Percentiles rank a stretch among this genome's conserved stretches.
Conservation (phyloP, 805 yeast genomes). For the Limtongia smithiae region DNA sequence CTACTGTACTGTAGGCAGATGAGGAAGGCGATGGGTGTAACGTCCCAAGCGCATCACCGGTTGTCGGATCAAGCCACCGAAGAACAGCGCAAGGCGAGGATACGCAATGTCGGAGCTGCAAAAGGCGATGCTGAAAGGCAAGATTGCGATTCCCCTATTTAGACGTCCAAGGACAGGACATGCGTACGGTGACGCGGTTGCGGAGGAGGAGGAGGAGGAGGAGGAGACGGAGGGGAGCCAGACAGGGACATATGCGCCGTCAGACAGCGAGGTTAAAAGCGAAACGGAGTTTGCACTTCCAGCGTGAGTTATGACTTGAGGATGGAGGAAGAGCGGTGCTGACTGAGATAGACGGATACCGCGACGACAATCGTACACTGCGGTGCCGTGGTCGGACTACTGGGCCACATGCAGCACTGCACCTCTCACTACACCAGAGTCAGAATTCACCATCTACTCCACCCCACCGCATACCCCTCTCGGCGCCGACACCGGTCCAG, state of each 20-base stretch:
- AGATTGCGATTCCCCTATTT: not conserved
- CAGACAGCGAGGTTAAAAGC: too few species aligned
- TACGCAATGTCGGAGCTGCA: constrained; percentile 13
- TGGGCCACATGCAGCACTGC: not conserved
- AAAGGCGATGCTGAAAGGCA: not conserved
- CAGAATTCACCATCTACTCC: constrained; percentile 11
- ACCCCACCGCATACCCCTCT: constrained; percentile 11
- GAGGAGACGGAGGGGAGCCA: too few species aligned
- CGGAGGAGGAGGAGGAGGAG: not conserved
- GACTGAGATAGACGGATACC: constrained; percentile 7
- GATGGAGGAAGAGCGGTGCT: too few species aligned
- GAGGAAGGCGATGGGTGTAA: too few species aligned
- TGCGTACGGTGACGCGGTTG: not conserved
- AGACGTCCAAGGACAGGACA: too few species aligned
- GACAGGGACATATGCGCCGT: too few species aligned
- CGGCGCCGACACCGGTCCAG: too few species aligned
- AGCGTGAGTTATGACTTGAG: not conserved
- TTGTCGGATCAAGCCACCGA: not conserved
- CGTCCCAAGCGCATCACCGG: not conserved
- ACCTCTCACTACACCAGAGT: not conserved
- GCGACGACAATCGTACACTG: not conserved
- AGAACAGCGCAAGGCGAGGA: not conserved
- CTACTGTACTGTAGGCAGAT: too few species aligned
- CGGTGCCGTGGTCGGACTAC: constrained; percentile 7
- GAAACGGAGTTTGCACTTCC: too few species aligned